A percentile compares a stretch with the other conserved stretches of the same genome.
These are phyloP conservation scores for Neonectria magnoliae DNA, from an alignment of 2,329 filamentous ascomycete species.

Conservation along the genomic window DNA sequence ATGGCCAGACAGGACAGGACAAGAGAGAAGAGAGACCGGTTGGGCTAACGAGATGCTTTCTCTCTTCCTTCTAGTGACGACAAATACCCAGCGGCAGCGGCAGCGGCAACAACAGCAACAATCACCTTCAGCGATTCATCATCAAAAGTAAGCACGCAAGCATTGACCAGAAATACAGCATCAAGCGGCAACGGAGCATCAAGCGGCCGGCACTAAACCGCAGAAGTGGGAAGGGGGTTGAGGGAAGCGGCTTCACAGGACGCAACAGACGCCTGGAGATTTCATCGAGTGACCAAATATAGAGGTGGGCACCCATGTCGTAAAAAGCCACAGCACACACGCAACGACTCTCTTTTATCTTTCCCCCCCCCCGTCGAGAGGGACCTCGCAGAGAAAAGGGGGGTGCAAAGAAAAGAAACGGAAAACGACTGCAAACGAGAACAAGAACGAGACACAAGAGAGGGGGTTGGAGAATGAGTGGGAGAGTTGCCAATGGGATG, in stretches of 20 bases:
- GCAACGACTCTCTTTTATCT: not conserved
- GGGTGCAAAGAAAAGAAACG: not conserved
- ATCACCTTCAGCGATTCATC: conserved; percentile 7
- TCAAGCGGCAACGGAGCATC: conserved; percentile 27
- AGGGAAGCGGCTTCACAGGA: conserved; percentile 33
- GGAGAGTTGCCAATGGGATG: not conserved
- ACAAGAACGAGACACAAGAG: conserved; percentile 1
- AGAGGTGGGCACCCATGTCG: not conserved
- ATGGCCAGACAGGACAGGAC: not conserved
- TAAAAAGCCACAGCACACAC: not conserved
- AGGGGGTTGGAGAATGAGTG: not conserved
- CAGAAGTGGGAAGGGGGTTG: not conserved
- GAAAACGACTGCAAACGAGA: not conserved
- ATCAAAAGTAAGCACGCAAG: conserved; percentile 4
- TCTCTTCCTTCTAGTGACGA: conserved; percentile 13
- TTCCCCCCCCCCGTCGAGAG: not conserved
- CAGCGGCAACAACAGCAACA: not conserved
- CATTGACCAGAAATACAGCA: conserved; percentile 24
- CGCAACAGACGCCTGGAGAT: conserved; percentile 13
- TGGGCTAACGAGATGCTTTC: conserved; percentile 6
- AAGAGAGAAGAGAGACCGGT: not conserved
- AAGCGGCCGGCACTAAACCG: not conserved
- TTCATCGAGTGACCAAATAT: not conserved
- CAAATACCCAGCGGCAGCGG: not conserved
- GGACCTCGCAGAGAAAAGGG: not conserved